phyloP scores from a whole-genome alignment of 768 basidiomycete species.

The Arthromyces matolae region DNA sequence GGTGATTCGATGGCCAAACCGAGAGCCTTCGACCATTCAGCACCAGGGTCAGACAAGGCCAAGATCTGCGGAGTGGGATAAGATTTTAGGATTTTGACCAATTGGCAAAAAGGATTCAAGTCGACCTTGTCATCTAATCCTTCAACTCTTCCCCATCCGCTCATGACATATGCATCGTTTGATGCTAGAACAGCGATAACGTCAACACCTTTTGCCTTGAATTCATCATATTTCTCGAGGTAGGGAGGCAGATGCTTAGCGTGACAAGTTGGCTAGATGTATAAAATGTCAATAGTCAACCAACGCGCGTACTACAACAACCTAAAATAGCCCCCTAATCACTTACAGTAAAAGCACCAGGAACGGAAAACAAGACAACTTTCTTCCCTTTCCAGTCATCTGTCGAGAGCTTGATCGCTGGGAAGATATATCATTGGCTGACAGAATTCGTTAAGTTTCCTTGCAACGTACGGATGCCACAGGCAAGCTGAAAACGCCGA shows the following conservation, averaged over 20 bases:
- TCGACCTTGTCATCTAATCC: slow-evolving; percentile 67
- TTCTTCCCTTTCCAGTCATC: slow-evolving; percentile 78
- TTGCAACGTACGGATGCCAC: slow-evolving; percentile 56
- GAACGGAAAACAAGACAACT: slow-evolving; percentile 74
- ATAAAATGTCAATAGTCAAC: no score
- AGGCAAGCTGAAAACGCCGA: slow-evolving; percentile 41
- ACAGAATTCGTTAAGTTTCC: background rate
- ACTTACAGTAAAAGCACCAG: slow-evolving; percentile 77
- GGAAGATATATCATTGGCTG: slow-evolving; percentile 9
- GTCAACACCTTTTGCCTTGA: slow-evolving; percentile 76
- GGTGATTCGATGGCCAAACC: slow-evolving; percentile 52
- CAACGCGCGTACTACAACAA: no score
- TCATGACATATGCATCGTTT: slow-evolving; percentile 78
- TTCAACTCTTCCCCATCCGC: slow-evolving; percentile 57
- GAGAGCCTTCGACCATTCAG: slow-evolving; percentile 52
- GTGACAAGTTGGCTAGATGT: slow-evolving; percentile 67
- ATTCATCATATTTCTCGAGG: slow-evolving; percentile 64
- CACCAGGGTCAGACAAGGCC: slow-evolving; percentile 51
- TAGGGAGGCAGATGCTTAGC: slow-evolving; percentile 61
- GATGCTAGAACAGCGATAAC: slow-evolving; percentile 70
- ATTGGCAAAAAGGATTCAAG: background rate
- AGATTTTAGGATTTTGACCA: background rate
- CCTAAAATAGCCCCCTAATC: background rate
- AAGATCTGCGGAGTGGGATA: slow-evolving; percentile 44
- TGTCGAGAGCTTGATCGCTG: slow-evolving; percentile 53